Conservation (phyloP, 2,329 filamentous ascomycete genomes). For the Colletotrichum viniferum region DNA sequence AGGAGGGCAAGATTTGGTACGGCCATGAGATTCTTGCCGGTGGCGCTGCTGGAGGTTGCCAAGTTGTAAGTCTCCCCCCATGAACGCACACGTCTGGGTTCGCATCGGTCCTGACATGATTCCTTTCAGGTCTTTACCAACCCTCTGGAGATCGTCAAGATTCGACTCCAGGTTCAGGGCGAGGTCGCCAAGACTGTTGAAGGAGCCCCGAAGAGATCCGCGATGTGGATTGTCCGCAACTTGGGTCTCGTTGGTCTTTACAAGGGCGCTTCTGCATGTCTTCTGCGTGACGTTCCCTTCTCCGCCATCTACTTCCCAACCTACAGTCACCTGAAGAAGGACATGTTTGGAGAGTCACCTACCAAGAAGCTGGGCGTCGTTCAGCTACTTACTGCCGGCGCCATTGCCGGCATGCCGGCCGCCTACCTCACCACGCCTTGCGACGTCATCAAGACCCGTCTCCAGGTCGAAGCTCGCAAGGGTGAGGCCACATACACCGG, state of each 20-base stretch:
- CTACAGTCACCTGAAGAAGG: conserved; percentile 92
- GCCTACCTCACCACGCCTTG: conserved; percentile 96
- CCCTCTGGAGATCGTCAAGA: conserved; percentile 98
- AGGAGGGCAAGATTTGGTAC: conserved; percentile 73
- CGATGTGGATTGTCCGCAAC: conserved; percentile 97
- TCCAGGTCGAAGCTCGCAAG: conserved; percentile 97
- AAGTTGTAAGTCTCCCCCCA: conserved; percentile 74
- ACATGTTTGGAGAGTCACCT: conserved; percentile 87
- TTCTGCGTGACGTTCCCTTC: conserved; percentile 96
- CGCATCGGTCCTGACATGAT: conserved; percentile 8
- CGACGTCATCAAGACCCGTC: conserved; percentile 98
- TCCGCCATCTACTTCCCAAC: conserved; percentile 99
- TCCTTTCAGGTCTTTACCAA: conserved; percentile 84
- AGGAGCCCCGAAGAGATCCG: conserved; percentile 83
- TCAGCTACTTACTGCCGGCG: conserved; percentile 91
- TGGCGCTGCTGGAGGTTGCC: conserved; percentile 88
- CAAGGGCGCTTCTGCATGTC: conserved; percentile 93
- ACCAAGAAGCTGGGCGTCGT: conserved; percentile 88
- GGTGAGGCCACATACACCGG: conserved; percentile 89
- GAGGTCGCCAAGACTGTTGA: conserved; percentile 90
- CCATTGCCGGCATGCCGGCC: conserved; percentile 90
- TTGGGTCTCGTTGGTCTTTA: conserved; percentile 93
- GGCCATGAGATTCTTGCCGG: conserved; percentile 82
- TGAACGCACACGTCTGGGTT: not conserved
- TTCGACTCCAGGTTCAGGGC: conserved; percentile 95